Conservation (phyloP, 176 grass and related monocot species). For the Thinopyrum elongatum region DNA sequence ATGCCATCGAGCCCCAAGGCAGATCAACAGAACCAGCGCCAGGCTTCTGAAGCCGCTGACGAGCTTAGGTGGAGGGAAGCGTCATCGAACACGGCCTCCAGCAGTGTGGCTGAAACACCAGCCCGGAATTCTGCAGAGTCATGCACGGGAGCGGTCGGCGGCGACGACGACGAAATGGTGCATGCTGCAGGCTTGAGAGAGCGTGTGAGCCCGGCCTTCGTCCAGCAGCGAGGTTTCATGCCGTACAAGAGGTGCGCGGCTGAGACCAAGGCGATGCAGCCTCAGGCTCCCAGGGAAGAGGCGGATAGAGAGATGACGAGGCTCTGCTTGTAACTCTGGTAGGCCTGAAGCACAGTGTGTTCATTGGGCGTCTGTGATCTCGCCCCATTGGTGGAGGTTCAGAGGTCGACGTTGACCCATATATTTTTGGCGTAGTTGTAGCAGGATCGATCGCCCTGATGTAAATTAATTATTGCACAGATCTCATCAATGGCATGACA, state of each 20-base stretch:
- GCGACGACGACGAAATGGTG: neutral
- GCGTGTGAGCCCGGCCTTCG: neutral
- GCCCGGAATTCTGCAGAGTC: slow-evolving; percentile 38
- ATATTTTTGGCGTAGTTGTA: slow-evolving; percentile 1
- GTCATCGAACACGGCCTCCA: slow-evolving; percentile 44
- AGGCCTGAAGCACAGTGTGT: neutral
- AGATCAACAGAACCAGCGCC: slow-evolving; percentile 10
- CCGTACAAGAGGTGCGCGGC: slow-evolving; percentile 52
- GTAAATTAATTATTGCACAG: slow-evolving; percentile 38
- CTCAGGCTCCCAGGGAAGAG: slow-evolving; percentile 11
- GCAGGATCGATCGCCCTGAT: slow-evolving; percentile 19
- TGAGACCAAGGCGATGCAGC: slow-evolving; percentile 29
- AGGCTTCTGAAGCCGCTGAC: neutral
- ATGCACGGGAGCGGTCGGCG: neutral
- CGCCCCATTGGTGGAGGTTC: neutral
- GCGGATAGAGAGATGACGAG: slow-evolving; percentile 56
- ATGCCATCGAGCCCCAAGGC: slow-evolving; percentile 14
- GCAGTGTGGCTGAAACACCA: slow-evolving; percentile 20
- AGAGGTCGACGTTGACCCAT: slow-evolving; percentile 23
- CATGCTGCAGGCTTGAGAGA: slow-evolving; percentile 35
- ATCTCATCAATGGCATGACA: slow-evolving; percentile 2
- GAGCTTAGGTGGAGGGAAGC: slow-evolving; percentile 34
- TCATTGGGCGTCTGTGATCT: slow-evolving; percentile 14
- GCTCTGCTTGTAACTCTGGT: slow-evolving; percentile 53
- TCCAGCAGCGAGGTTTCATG: slow-evolving; percentile 48